A percentile compares a stretch with the other conserved stretches of the same genome.
These are phyloP conservation scores for Lagenidium sp. DNA, from an alignment of 352 stramenopile species.

Conservation along the genomic window DNA sequence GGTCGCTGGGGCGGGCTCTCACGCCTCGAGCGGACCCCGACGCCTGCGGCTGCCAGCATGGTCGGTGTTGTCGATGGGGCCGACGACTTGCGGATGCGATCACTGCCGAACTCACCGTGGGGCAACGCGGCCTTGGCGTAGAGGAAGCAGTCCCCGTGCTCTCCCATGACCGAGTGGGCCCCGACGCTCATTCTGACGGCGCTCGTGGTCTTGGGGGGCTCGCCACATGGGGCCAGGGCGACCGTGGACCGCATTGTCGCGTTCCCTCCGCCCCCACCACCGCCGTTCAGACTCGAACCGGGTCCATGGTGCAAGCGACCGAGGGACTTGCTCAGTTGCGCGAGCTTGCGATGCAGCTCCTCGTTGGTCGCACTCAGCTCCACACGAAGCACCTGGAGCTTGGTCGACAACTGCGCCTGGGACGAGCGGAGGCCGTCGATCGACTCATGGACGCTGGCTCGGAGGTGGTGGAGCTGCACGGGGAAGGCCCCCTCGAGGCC, in stretches of 20 bases:
- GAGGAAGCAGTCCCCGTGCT: constrained; percentile 26
- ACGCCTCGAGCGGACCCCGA: neutral
- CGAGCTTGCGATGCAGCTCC: constrained; percentile 15
- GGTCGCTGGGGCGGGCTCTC: neutral
- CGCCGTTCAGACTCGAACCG: neutral
- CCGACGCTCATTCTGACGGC: constrained; percentile 12
- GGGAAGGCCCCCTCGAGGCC: constrained; percentile 13
- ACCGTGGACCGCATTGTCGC: neutral
- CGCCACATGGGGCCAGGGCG: neutral
- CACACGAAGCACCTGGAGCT: constrained; percentile 30
- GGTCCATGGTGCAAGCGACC: constrained; percentile 6
- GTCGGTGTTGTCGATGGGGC: too few species aligned
- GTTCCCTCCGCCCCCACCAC: constrained; percentile 3
- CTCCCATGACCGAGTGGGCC: constrained; percentile 3
- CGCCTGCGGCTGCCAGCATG: neutral
- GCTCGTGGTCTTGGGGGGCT: neutral
- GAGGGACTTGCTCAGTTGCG: constrained; percentile 21
- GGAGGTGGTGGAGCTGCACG: constrained; percentile 16
- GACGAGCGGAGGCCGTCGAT: constrained; percentile 14
- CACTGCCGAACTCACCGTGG: too few species aligned
- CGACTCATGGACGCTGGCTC: constrained; percentile 10
- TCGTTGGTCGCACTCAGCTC: constrained; percentile 29
- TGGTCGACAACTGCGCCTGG: constrained; percentile 25
- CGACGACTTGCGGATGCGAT: too few species aligned
- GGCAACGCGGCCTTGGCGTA: constrained; percentile 33